Evolutionary conservation across 176 grass and related monocot species (phyloP).

Genomic region (Aegilops sharonensis): DNA sequence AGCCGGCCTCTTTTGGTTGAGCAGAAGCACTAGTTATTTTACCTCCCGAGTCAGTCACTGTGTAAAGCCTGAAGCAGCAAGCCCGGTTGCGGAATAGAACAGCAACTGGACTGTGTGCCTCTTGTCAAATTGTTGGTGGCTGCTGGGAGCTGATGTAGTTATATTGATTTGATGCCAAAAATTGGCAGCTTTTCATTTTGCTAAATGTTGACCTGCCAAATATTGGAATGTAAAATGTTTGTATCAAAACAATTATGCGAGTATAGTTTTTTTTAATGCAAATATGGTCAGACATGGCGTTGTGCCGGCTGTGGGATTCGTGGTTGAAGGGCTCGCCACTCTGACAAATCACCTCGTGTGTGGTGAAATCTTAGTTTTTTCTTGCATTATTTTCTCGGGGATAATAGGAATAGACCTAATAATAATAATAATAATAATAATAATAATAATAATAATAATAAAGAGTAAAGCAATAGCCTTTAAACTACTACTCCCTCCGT

Average conservation of each 20-base stretch:
- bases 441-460: no score
- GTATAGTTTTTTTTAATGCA: no score
- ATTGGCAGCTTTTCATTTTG: no score
- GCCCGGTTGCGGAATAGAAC: background rate
- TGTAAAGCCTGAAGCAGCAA: constrained; percentile 8
- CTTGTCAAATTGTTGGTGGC: background rate
- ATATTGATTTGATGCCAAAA: no score
- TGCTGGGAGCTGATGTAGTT: constrained; percentile 8
- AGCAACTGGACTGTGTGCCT: background rate
- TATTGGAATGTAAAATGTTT: no score
- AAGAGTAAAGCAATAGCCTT: no score
- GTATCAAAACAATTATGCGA: no score
- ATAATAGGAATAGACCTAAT: no score
- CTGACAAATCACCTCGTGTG: background rate
- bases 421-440: no score
- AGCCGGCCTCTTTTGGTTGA: constrained; percentile 33
- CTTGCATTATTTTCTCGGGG: no score
- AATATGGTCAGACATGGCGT: background rate
- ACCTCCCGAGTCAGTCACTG: constrained; percentile 23
- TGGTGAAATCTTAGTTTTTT: background rate
- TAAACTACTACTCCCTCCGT: no score
- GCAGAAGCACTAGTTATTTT: constrained; percentile 4
- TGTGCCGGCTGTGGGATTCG: background rate
- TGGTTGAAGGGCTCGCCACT: background rate
- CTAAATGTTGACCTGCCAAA: no score